Percentiles rank a stretch among this genome's conserved stretches.
Conservation (phyloP, 345 rosid species). For the Gossypium arboreum region DNA sequence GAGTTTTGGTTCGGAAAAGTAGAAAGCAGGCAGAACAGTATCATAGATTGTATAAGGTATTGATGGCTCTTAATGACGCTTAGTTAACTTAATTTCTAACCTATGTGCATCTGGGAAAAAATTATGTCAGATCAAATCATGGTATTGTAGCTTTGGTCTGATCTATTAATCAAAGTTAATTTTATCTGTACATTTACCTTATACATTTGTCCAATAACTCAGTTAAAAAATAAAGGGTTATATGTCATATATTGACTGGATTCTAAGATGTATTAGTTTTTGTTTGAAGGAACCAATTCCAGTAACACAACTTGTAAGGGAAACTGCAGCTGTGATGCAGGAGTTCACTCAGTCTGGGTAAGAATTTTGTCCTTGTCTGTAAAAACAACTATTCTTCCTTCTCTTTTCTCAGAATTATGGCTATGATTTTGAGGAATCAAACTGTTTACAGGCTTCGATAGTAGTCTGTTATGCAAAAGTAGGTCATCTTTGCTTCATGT, state of each 20-base stretch:
- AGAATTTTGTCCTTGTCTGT: neutral
- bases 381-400: neutral
- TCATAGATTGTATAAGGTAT: neutral
- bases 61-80: neutral
- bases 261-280: slow-evolving; percentile 18
- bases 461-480: neutral
- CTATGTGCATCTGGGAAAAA: neutral
- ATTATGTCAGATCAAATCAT: neutral
- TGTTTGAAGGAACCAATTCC: slow-evolving; percentile 83
- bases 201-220: neutral
- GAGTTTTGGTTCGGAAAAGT: slow-evolving; percentile 91
- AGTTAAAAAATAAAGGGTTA: neutral
- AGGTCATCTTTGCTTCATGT: neutral
- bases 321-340: slow-evolving; percentile 97
- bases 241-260: slow-evolving; percentile 1
- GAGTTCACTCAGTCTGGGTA: slow-evolving; percentile 62
- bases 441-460: neutral
- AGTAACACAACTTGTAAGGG: slow-evolving; percentile 95
- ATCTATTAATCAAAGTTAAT: neutral
- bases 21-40: slow-evolving; percentile 37
- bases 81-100: neutral
- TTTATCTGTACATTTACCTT: neutral
- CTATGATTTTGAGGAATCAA: neutral
- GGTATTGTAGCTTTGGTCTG: neutral
- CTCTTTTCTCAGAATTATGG: neutral